Base-by-base conservation (phyloP, 1,284 basidiomycete genomes). In the Cutaneotrichosporon cyanovorans region DNA sequence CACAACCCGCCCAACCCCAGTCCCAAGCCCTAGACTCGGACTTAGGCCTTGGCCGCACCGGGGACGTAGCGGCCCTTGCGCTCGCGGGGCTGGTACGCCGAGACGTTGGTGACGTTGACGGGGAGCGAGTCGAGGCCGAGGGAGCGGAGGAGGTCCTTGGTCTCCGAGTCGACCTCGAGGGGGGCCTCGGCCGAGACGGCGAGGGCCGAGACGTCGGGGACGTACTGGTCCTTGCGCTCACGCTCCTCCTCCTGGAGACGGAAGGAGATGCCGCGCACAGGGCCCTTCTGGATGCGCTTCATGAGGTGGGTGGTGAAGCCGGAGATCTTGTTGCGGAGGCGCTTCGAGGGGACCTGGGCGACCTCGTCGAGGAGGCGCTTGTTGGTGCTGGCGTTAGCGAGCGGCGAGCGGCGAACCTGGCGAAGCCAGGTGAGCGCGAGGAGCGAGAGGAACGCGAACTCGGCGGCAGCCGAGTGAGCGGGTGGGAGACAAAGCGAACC, bases 301-400 rank as follows among this genome's bases (percentile, higher is more conserved):
- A 99, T 99, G 73, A 99, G 80, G 75, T 99, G 95, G 66, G 93
- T 99, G 60, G 95, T 98, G 84, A 97, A 99, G 48, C 93, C 93
- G 25, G 93, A 86, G 67, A 99, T 89, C 82, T 98, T 99, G 88
- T 99, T 99, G 72, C 95, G 85, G 61, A 99, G 84, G 66, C 93
- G 89, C 79, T 98, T 98, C 50, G 93, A 96, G 57, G 93, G 93
- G 62, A 99, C 90, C 63, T 89, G 81, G 60, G 93, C 92, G 72
- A 92, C 88, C 85, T 93, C 91, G 85, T 97, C 93, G 77, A 96
- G 90, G 76, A 96, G 91, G 67, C 90, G 86, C 80, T 97, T 97
- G 85, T 97, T 97, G 75, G 91, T 93, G 84, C 72, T 73, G 55
- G 2, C 23, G 59, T 58, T 45, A 56, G 50, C 14, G 32, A 16